Base-by-base conservation (phyloP, 495 filamentous ascomycete species). In the Hypomontagnella monticulosa region DNA sequence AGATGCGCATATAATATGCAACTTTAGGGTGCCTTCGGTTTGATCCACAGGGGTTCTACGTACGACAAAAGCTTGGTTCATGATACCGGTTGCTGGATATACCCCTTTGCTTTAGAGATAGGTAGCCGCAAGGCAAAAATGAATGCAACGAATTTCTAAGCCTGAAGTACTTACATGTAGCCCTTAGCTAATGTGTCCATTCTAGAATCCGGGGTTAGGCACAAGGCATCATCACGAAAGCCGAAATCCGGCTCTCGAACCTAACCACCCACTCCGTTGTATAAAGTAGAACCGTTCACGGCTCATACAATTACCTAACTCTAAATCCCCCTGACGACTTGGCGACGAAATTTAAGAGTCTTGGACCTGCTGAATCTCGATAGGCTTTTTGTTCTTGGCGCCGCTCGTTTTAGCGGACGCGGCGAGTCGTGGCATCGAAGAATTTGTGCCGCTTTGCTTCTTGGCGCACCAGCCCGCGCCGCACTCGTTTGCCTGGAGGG, bases 71-170 rank as follows among this genome's bases (percentile, higher is more conserved):
- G 19, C 37, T 20, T 53, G n/a, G 42, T 23, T 34, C 10, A 46
- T 36, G 40, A 46, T 12, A 16, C 30, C 5, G 43, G 57, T 47
- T 53, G n/a, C 47, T 48, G 52, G 23, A 43, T 44, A 33, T 27
- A 51, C 48, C 32, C 32, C 40, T 52, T 61, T 61, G 63, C 57
- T 63, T 57, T 67, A 67, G n/a, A 42, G 41, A 16, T 14, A 42
- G 41, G 14, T 14, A 51, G 63, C 63, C 63, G 44, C 63, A 48
- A 61, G 57, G 57, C 63, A 48, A 27, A 27, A 61, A 36, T 52
- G 23, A 61, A 56, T 61, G 34, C 40, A 14, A 66, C 48, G 48
- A 65, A 34, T 47, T 65, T 36, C 16, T 48, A 47, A 36, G 23
- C 34, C 18, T 20, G 37, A 23, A n/a, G n/a, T n/a, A n/a, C n/a